Evolutionary conservation across 2,329 filamentous ascomycete species (phyloP).

Genomic region (Septoria petroselini): DNA sequence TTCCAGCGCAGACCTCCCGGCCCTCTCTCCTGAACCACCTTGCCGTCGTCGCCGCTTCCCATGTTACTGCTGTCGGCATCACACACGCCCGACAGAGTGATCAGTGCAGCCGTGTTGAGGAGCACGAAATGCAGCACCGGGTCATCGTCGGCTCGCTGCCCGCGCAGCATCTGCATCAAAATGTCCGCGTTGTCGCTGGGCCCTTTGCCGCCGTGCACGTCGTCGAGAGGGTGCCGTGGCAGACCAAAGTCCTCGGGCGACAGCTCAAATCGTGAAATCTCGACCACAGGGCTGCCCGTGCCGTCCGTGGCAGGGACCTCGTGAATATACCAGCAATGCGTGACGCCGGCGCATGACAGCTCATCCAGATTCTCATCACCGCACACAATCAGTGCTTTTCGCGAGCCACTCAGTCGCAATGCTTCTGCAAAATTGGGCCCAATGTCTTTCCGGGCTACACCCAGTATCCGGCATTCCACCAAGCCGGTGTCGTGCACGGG

Average conservation of each 20-base stretch:
- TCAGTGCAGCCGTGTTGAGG: constrained; percentile 84
- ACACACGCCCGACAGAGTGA: constrained; percentile 82
- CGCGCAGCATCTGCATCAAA: constrained; percentile 70
- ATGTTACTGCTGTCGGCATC: constrained; percentile 77
- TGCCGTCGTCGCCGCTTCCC: constrained; percentile 75
- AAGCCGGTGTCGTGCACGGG: constrained; percentile 68
- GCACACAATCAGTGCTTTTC: constrained; percentile 86
- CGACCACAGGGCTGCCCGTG: constrained; percentile 48
- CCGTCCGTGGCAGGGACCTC: constrained; percentile 39
- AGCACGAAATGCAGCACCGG: constrained; percentile 91
- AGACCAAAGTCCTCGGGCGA: constrained; percentile 86
- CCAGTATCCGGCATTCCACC: constrained; percentile 88
- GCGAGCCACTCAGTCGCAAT: constrained; percentile 56
- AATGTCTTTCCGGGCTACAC: constrained; percentile 65
- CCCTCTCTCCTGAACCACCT: constrained; percentile 76
- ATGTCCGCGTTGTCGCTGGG: constrained; percentile 86
- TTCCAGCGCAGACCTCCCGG: constrained; percentile 90
- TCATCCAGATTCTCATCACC: constrained; percentile 95
- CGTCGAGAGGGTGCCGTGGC: constrained; percentile 65
- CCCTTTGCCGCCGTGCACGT: constrained; percentile 80
- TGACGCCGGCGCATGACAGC: constrained; percentile 83
- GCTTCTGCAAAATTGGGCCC: constrained; percentile 18
- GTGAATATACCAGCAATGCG: constrained; percentile 73
- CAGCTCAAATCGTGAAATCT: constrained; percentile 73
- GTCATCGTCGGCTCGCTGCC: constrained; percentile 69